phyloP scores from a whole-genome alignment of 768 basidiomycete species.

The Boletus tylopilopsis region DNA sequence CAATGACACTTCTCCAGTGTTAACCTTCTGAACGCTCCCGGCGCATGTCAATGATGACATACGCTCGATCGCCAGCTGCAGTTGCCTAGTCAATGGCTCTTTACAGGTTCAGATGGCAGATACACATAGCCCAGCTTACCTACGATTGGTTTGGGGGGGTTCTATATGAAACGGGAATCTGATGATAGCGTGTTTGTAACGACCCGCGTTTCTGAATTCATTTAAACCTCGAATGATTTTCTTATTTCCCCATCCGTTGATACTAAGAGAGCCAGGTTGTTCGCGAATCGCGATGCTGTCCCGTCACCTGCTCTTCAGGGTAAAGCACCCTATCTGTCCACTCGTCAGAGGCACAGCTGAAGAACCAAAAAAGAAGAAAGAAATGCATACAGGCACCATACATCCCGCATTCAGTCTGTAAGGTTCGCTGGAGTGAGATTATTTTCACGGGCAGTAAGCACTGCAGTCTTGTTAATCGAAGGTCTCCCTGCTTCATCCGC shows the following conservation, averaged over 20 bases:
- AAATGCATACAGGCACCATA: constrained; percentile 76
- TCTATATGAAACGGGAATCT: constrained; percentile 33
- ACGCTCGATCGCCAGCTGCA: constrained; percentile 40
- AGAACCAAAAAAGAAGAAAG: background rate
- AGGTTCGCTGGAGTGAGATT: constrained; percentile 60
- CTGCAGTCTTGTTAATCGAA: constrained; percentile 52
- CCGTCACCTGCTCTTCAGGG: constrained; percentile 75
- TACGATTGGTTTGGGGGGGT: constrained; percentile 71
- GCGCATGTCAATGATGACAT: constrained; percentile 3
- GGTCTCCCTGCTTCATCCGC: constrained; percentile 54
- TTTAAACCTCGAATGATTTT: constrained; percentile 51
- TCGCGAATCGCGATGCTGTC: constrained; percentile 59
- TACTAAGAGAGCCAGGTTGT: constrained; percentile 50
- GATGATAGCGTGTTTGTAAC: too few species aligned
- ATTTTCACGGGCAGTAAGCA: constrained; percentile 69
- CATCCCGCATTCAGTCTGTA: constrained; percentile 93
- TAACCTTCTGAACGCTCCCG: background rate
- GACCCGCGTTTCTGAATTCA: constrained; percentile 57
- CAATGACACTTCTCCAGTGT: constrained; percentile 53
- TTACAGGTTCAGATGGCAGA: constrained; percentile 57
- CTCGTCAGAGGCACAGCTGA: background rate
- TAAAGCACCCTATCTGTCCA: constrained; percentile 79
- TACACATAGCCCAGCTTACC: constrained; percentile 78
- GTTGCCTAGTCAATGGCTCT: constrained; percentile 62
- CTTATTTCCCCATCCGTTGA: constrained; percentile 79